Base-by-base conservation (phyloP, 345 rosid genomes). In the Orychophragmus violaceus region DNA sequence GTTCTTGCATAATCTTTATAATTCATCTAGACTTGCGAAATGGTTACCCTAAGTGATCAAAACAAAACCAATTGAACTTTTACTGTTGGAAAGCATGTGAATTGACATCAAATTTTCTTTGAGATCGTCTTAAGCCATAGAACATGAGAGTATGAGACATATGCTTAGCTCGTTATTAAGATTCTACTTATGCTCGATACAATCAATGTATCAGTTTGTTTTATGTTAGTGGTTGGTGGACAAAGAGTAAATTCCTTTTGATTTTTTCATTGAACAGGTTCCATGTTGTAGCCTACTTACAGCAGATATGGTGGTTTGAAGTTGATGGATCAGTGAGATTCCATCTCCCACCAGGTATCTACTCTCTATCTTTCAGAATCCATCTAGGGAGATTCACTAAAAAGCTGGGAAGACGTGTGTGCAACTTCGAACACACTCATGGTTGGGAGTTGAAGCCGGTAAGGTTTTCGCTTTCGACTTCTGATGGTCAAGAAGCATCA, bases 261-360 rank as follows among this genome's bases (percentile, higher is more conserved):
- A 37, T 62, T 10, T 10, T 49, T 16, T 0, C 19, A 23, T 51
- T 62, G 70, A 53, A 62, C 85, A 91, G 98, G 79, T 87, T 91
- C 76, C 86, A 80, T 25, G 80, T 72, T 55, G 84, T 93, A 77
- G 96, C 98, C 28, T 87, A 86, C 79, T 78, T 89, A 72, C 96
- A 84, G 76, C 96, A 89, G 81, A 84, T 89, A 70, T 89, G 98
- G 96, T 91, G 96, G 98, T 91, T 91, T 71, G 94, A 90, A 82
- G 96, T 85, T 9, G 96, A 88, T 57, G 98, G 97, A 68, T 70
- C 69, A 30, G 87, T 90, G 35, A 93, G 76, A 74, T 90, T 88
- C 76, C 90, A 89, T 72, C 81, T 93, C 49, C 97, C 96, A 19
- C 82, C 96, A 59, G 97, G 86, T 77, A 41, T 81, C 17, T 93